phyloP scores from a whole-genome alignment of 129 eudicot genomes.

The Tagetes patula region DNA sequence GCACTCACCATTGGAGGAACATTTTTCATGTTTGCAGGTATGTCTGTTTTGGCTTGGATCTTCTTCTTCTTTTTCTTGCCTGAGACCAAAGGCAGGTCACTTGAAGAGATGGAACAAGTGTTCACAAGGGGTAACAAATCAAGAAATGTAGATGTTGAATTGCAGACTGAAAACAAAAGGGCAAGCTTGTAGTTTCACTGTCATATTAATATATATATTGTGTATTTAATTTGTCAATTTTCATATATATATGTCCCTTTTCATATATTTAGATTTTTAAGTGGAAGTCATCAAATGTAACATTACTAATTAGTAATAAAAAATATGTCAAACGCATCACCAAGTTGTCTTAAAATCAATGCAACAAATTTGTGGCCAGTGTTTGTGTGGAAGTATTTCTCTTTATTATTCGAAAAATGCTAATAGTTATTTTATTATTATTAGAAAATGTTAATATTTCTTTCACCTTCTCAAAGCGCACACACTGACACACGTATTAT shows the following conservation, averaged over 20 bases:
- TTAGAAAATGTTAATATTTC: too few species aligned
- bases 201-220: too few species aligned
- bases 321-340: conserved; percentile 1
- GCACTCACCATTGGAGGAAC: conserved; percentile 82
- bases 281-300: too few species aligned
- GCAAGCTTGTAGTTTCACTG: too few species aligned
- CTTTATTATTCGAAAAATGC: not conserved
- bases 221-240: too few species aligned
- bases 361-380: not conserved
- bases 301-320: not conserved
- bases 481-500: too few species aligned
- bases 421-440: not conserved
- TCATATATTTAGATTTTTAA: too few species aligned
- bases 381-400: not conserved
- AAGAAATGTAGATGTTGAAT: conserved; percentile 30
- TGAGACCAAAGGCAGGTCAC: conserved; percentile 75
- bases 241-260: too few species aligned
- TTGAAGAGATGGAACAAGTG: conserved; percentile 72
- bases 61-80: conserved; percentile 71
- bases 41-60: conserved; percentile 63
- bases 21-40: conserved; percentile 69
- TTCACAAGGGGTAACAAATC: conserved; percentile 39
- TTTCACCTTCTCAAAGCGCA: too few species aligned
- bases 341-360: not conserved
- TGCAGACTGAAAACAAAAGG: conserved; percentile 30